Evolutionary conservation across 1,139 yeast species (phyloP).

Genomic region (Saccharomyces hybrid): DNA sequence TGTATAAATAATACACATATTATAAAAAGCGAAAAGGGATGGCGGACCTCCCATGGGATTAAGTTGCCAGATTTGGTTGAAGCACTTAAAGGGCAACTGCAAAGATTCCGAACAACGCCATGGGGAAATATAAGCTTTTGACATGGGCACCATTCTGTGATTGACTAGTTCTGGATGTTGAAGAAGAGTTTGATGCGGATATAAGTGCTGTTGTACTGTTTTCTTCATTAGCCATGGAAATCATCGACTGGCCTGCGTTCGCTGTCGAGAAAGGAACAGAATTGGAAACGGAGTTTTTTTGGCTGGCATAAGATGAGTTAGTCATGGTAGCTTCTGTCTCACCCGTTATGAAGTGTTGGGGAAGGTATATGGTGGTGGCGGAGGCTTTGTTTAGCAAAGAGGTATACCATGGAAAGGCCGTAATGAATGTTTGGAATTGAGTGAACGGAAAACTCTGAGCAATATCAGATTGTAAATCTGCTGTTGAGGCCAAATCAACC

Average conservation of each 20-base stretch:
- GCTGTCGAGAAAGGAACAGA: neutral
- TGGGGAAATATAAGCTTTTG: neutral
- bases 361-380: slow-evolving; percentile 33
- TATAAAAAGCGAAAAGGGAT: neutral
- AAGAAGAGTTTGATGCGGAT: neutral
- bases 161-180: slow-evolving; percentile 2
- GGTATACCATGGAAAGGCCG: slow-evolving; percentile 40
- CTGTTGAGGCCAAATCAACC: slow-evolving; percentile 13
- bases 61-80: neutral
- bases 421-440: slow-evolving; percentile 36
- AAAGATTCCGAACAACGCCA: neutral
- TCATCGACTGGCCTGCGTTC: neutral
- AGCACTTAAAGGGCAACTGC: neutral
- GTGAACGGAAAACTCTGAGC: slow-evolving; percentile 37
- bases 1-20: neutral
- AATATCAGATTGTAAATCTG: slow-evolving; percentile 30
- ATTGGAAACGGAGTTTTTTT: neutral
- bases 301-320: neutral
- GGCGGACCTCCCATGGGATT: neutral
- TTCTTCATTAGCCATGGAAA: neutral
- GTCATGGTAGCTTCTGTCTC: neutral
- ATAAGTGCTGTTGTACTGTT: neutral
- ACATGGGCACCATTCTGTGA: slow-evolving; percentile 1
- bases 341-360: slow-evolving; percentile 32
- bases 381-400: slow-evolving; percentile 32